A percentile compares a stretch with the other conserved stretches of the same genome.
phyloP scores from a whole-genome alignment of 1,284 basidiomycete species.

The Amylostereum chailletii region DNA sequence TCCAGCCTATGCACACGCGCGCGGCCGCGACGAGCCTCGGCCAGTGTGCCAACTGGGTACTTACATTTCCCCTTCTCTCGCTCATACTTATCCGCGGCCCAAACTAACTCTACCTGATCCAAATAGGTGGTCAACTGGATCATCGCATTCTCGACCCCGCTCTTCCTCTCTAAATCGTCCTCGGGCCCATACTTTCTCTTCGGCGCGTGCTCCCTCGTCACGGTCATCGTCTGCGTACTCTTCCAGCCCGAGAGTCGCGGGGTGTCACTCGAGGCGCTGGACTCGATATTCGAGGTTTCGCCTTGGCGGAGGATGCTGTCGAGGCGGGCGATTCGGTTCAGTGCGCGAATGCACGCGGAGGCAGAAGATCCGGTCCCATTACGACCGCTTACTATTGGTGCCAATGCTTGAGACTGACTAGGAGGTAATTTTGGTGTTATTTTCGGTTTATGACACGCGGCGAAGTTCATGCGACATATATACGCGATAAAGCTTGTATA shows the following conservation, averaged over 20 bases:
- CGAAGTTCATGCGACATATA: no score
- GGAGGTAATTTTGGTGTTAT: no score
- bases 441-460: no score
- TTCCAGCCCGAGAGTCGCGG: slow-evolving; percentile 40
- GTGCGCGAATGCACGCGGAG: no score
- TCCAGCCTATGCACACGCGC: slow-evolving; percentile 31
- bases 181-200: slow-evolving; percentile 44
- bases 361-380: no score
- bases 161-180: slow-evolving; percentile 34
- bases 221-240: slow-evolving; percentile 28
- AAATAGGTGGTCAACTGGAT: slow-evolving; percentile 31
- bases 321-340: no score
- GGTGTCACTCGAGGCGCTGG: slow-evolving; percentile 33
- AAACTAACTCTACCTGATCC: not conserved
- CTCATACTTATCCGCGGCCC: not conserved
- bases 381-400: no score
- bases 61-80: slow-evolving; percentile 14
- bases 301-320: slow-evolving; percentile 16
- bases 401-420: no score
- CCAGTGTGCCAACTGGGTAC: slow-evolving; percentile 30
- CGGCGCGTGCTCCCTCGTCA: slow-evolving; percentile 27
- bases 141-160: slow-evolving; percentile 36
- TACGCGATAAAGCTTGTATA: no score
- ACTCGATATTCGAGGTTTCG: slow-evolving; percentile 24
- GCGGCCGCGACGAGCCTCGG: slow-evolving; percentile 29